Base-by-base conservation (phyloP, 1,139 yeast genomes). In the Petasospora rhodanensis region DNA sequence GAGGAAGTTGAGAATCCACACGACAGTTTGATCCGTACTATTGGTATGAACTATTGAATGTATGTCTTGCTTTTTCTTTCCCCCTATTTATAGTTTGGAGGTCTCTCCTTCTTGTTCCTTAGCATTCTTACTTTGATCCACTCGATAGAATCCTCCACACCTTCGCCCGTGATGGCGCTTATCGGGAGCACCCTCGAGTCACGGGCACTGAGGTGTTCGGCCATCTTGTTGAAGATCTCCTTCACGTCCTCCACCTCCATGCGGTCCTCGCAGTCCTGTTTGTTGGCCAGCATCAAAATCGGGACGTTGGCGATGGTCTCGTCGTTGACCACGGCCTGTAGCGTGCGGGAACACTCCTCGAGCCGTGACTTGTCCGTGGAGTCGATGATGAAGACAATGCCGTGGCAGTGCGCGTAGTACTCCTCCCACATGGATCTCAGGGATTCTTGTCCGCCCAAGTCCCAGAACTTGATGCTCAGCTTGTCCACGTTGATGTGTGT, bases 171-270 rank as follows among this genome's bases (percentile, higher is more conserved):
- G 32, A 82, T 62, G 7, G 95, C 96, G 51, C 93, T 79, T 5
- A 91, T 82, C 2, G 97, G 96, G 37, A 91, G 65, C 18, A 91
- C 87, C 39, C 95, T 73, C 45, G 87, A 78, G 55, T 91, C 97
- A 22, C 96, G 74, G 0, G 97, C 97, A 48, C 85, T 85, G 53
- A 91, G 63, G 50, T 80, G 73, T 68, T 83, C 74, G 39, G 96
- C 81, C 54, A 82, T 72, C 57, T 79, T 66, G 66, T 89, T 76
- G 70, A 91, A 68, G 51, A 89, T 59, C 71, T 93, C 70, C 68
- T 89, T 76, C 56, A 91, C 70, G 61, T 82, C 77, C 62, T 76
- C 73, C 47, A 80, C 76, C 51, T 79, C 96, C 62, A 89, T 66
- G 47, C 86, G 82, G 33, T 80, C 87, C 29, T 85, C 87, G 37